A percentile compares a stretch with the other conserved stretches of the same genome.
Conservation (phyloP, 192 early-diverging fungal species). For the Lobosporangium transversale region DNA sequence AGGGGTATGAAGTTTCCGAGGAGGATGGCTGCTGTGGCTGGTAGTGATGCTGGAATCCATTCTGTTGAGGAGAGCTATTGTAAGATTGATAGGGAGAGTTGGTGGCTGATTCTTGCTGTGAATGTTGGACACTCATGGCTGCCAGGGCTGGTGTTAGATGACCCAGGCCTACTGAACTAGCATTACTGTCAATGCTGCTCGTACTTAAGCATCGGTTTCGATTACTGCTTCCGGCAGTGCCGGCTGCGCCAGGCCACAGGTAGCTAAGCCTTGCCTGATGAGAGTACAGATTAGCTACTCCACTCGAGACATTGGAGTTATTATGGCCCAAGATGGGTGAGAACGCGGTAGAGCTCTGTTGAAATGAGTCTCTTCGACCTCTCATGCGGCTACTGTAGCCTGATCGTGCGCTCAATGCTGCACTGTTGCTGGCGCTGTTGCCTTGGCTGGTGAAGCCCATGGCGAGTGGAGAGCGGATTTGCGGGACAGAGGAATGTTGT, state of each 20-base stretch:
- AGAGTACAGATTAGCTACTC: constrained; percentile 6
- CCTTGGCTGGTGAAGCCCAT: constrained; percentile 24
- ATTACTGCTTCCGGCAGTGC: constrained; percentile 5
- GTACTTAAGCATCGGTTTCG: constrained; percentile 44
- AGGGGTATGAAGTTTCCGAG: constrained; percentile 21
- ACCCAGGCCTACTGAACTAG: constrained; percentile 42
- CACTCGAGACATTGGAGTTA: constrained; percentile 11
- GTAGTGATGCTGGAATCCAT: constrained; percentile 27
- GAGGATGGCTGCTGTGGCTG: constrained; percentile 23
- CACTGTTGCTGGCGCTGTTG: constrained; percentile 13
- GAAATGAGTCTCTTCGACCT: constrained; percentile 32
- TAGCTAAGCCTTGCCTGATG: constrained; percentile 17
- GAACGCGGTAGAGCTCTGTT: constrained; percentile 29
- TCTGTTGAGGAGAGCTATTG: constrained; percentile 29
- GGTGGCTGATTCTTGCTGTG: constrained; percentile 24
- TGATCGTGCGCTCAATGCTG: constrained; percentile 7
- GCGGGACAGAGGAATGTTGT: constrained; percentile 28
- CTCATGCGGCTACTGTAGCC: constrained; percentile 19
- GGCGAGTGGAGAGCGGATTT: constrained; percentile 44
- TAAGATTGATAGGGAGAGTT: constrained; percentile 45
- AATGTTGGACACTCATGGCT: constrained; percentile 36
- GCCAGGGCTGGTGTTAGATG: constrained; percentile 42
- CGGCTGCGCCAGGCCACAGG: constrained; percentile 16
- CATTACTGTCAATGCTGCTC: constrained; percentile 45
- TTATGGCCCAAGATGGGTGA: constrained; percentile 32